Percentiles rank a stretch among this genome's conserved stretches.
Conservation (phyloP, 768 basidiomycete genomes). For the Pluteus cervinus region DNA sequence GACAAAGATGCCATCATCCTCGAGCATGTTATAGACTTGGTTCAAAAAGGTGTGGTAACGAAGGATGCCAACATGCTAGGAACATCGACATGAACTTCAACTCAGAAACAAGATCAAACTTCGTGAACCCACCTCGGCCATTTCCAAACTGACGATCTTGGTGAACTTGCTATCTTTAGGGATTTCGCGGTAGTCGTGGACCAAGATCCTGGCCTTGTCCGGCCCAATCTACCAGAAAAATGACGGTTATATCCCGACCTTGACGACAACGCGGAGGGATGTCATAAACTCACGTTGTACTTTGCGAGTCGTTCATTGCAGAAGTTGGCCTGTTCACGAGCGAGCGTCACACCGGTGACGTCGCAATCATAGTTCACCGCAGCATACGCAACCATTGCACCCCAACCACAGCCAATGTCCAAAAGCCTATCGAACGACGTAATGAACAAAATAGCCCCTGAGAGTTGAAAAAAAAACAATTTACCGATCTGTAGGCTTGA, state of each 20-base stretch:
- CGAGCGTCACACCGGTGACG: conserved; percentile 92
- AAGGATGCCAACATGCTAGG: conserved; percentile 88
- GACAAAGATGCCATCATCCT: conserved; percentile 92
- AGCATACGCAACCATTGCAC: conserved; percentile 89
- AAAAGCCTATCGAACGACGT: conserved; percentile 41
- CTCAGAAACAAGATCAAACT: not conserved
- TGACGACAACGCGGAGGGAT: not conserved
- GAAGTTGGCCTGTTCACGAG: conserved; percentile 86
- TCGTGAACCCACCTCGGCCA: conserved; percentile 74
- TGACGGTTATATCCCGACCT: not conserved
- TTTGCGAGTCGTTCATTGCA: conserved; percentile 81
- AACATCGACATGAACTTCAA: not conserved
- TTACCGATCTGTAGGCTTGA: conserved; percentile 75
- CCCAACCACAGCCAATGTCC: conserved; percentile 95
- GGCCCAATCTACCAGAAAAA: conserved; percentile 31
- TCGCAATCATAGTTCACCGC: conserved; percentile 98
- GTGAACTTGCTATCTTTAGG: conserved; percentile 72
- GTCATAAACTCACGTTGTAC: conserved; percentile 51
- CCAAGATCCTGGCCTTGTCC: conserved; percentile 82
- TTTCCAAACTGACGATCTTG: conserved; percentile 95
- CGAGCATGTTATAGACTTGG: conserved; percentile 89
- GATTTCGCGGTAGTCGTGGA: conserved; percentile 91
- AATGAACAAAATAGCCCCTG: conserved; percentile 22
- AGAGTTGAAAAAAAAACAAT: conserved; percentile 5
- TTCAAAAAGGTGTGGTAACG: conserved; percentile 84